phyloP scores from a whole-genome alignment of 768 basidiomycete genomes.

The Mycena galericulata region DNA sequence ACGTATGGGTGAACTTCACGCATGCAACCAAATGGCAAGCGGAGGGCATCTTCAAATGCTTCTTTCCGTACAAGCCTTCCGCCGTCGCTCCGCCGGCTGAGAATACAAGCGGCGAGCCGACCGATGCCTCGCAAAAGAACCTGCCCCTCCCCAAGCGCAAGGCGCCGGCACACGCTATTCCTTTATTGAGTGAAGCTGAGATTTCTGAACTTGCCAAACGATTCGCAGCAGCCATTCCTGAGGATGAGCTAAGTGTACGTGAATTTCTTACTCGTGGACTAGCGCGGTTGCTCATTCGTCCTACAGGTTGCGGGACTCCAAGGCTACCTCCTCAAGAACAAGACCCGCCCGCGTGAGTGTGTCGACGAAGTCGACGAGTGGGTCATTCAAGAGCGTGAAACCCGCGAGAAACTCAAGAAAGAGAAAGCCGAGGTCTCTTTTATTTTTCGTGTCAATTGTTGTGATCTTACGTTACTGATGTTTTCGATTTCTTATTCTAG shows the following conservation, averaged over 20 bases:
- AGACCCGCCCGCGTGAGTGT: slow-evolving; percentile 88
- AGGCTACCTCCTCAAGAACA: slow-evolving; percentile 90
- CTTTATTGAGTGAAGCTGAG: slow-evolving; percentile 80
- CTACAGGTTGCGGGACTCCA: slow-evolving; percentile 83
- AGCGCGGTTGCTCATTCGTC: neutral
- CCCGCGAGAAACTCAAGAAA: slow-evolving; percentile 85
- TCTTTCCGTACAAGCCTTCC: slow-evolving; percentile 81
- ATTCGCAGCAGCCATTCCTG: slow-evolving; percentile 86
- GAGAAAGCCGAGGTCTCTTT: slow-evolving; percentile 70
- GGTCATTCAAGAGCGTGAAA: slow-evolving; percentile 85
- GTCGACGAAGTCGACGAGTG: slow-evolving; percentile 85
- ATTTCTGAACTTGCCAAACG: slow-evolving; percentile 82
- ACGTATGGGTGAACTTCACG: slow-evolving; percentile 92
- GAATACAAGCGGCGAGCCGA: slow-evolving; percentile 37
- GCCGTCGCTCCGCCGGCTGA: slow-evolving; percentile 38
- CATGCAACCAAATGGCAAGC: slow-evolving; percentile 94
- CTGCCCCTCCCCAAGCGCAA: slow-evolving; percentile 77
- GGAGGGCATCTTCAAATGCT: slow-evolving; percentile 93
- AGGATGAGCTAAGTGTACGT: slow-evolving; percentile 88
- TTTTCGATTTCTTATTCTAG: slow-evolving; percentile 52
- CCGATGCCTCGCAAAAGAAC: slow-evolving; percentile 73
- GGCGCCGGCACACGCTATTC: slow-evolving; percentile 65
- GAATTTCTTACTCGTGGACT: neutral
- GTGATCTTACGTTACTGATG: slow-evolving; percentile 31
- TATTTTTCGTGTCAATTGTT: slow-evolving; percentile 13